Evolutionary conservation across 768 basidiomycete genomes (phyloP), one percentile per base, ranked within the genome.

Genomic region (Mrakia frigida): DNA sequence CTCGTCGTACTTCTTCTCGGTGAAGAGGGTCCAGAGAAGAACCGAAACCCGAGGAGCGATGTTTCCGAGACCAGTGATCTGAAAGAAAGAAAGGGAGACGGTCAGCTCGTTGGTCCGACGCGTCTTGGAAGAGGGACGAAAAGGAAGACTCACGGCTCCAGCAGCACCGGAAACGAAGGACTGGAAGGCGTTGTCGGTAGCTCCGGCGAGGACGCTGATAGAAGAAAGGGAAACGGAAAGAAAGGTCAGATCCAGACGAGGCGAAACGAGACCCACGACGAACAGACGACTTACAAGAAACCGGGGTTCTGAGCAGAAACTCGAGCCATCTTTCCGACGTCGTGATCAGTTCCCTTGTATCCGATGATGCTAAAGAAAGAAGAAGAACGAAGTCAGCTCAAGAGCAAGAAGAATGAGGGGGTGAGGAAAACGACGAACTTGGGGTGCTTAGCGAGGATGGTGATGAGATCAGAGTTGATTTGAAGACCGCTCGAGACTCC

Each of bases 291-390:
- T 56, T 25, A 56, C 56, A n/a, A 56, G 56, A 56, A 56, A 14
- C 56, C 56, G n/a, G 56, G 56, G 56, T 56, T 56, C n/a, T 56
- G 56, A 56, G 23, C 25, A 6, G 56, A 25, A 25, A 56, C 56
- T 56, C 56, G 56, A 25, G 56, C 56, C 56, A 56, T 56, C 56
- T 56, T 56, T 28, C 56, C 56, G 56, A 56, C 56, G n/a, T 56
- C 56, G 56, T 56, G 56, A 28, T 56, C 56, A 10, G 56, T 56
- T 56, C 56, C 56, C 56, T 56, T 56, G 56, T 56, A 56, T 25
- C 56, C 56, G 56, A 56, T 56, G 56, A 56, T 56, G 56, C 56
- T 56, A 28, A 25, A 28, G n/a, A 11, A 7, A 25, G 9, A 9
- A 56, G 56, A 28, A 52, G 16, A 23, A 52, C 6, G 9, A 10